Evolutionary conservation across 805 yeast species (phyloP), one percentile per base, ranked within the genome.

Genomic region (Spencermartinsiella europaea): DNA sequence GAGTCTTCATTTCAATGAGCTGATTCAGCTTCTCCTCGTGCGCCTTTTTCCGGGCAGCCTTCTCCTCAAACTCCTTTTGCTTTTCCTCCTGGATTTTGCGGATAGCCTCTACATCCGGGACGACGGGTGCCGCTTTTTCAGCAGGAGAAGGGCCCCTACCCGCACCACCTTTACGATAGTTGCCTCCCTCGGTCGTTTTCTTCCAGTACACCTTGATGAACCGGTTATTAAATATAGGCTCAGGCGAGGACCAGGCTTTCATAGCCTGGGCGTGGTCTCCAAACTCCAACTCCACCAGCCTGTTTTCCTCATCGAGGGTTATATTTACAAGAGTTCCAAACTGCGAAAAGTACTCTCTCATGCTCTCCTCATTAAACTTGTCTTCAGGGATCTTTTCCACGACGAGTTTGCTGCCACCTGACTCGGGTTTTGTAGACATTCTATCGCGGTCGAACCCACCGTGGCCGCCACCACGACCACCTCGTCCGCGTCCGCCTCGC

Each of bases 131-230:
- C 40, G 53, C 55, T 2, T 63, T 61, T 44, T 44, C 52, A 28
- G 40, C 48, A n/a, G 45, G 36, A 25, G 16, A 22, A 25, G 40
- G 21, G 21, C 14, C 40, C 17, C 22, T 52, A 7, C n/a, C n/a
- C 12, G n/a, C 14, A 16, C 7, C 42, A 5, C 4, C 20, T 5
- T 34, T 7, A 15, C n/a, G 50, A 31, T 56, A 53, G 36, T 47
- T 43, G 8, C 46, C 46, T 37, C 38, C 46, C 27, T 25, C 10
- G 12, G 10, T 25, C 14, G 22, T 37, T 17, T 50, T 52, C 20
- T 66, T 65, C 71, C 73, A 75, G 56, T 58, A 73, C 34, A 74
- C 68, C 56, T 74, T 74, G 50, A 75, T 68, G 49, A 74, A 73
- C 43, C 79, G 67, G 62, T 75, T 75, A 44, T 67, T 69, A 51